These are phyloP conservation scores for Sextonia rubra DNA, from an alignment of 164 flowering plant species.

Conservation along the genomic window DNA sequence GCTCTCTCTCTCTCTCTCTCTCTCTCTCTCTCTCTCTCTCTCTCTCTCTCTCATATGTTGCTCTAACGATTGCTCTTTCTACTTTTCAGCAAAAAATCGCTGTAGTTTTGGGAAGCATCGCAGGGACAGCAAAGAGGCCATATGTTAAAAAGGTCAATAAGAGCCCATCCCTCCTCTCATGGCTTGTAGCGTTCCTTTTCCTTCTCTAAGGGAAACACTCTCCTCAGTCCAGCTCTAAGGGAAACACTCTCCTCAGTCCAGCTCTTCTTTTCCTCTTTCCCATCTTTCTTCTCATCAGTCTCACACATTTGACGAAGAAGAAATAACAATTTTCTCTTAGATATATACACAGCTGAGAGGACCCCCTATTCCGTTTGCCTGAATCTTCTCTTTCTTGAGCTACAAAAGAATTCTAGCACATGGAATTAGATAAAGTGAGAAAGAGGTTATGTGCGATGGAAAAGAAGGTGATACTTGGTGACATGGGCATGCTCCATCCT, in stretches of 20 bases:
- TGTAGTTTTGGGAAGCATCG: neutral
- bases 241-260: neutral
- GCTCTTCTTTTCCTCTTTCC: too few relatives aligned
- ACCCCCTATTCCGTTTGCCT: too few relatives aligned
- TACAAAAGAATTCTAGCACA: neutral
- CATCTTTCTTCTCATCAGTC: too few relatives aligned
- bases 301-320: too few relatives aligned
- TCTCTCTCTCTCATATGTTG: too few relatives aligned
- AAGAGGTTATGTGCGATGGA: constrained; percentile 6
- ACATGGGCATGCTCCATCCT: constrained; percentile 4
- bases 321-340: too few relatives aligned
- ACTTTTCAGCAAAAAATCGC: too few relatives aligned
- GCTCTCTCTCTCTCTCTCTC: neutral
- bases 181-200: neutral
- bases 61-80: too few relatives aligned
- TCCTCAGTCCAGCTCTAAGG: neutral
- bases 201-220: neutral
- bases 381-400: too few relatives aligned
- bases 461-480: constrained; percentile 5
- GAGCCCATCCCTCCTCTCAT: neutral
- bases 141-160: neutral
- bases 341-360: too few relatives aligned
- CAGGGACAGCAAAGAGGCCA: neutral
- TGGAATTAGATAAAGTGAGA: constrained; percentile 9
- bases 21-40: constrained; percentile 4